These are phyloP conservation scores for Radiomyces spectabilis DNA, from an alignment of 192 early-diverging fungal species.

Conservation along the genomic window DNA sequence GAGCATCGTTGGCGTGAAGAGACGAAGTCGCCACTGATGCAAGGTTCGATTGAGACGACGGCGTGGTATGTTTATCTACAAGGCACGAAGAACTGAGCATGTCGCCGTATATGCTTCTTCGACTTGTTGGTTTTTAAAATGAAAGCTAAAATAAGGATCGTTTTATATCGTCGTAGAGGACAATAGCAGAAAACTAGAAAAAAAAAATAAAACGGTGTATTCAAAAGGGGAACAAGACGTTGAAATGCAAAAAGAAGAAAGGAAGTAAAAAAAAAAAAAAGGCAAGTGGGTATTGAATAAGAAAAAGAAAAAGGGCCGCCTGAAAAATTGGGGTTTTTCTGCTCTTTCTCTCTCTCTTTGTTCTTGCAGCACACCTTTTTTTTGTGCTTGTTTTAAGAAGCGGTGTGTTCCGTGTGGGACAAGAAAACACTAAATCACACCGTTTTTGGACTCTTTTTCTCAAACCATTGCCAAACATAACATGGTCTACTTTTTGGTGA, in stretches of 20 bases:
- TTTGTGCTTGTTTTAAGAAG: not conserved
- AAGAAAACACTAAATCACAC: not conserved
- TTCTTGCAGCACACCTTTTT: not conserved
- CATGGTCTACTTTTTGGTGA: not conserved
- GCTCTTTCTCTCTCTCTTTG: not conserved
- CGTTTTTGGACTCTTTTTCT: not conserved
- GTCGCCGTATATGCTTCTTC: not conserved
- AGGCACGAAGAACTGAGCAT: not conserved
- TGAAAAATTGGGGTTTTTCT: not conserved
- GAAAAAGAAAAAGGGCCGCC: not conserved
- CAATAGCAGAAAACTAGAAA: not conserved
- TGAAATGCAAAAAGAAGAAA: not conserved
- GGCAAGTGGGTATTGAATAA: not conserved
- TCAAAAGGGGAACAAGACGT: too few relatives aligned
- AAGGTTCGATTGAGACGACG: not conserved
- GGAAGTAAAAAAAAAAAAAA: not conserved
- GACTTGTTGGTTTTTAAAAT: not conserved
- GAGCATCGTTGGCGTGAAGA: not conserved
- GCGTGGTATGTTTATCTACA: not conserved
- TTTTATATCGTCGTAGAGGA: not conserved
- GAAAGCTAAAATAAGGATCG: not conserved
- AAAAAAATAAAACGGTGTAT: too few relatives aligned
- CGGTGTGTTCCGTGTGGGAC: too few relatives aligned
- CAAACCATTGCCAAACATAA: not conserved
- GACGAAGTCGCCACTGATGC: not conserved